phyloP scores from a whole-genome alignment of 2,329 filamentous ascomycete species.

The Xylariaceae sp. region DNA sequence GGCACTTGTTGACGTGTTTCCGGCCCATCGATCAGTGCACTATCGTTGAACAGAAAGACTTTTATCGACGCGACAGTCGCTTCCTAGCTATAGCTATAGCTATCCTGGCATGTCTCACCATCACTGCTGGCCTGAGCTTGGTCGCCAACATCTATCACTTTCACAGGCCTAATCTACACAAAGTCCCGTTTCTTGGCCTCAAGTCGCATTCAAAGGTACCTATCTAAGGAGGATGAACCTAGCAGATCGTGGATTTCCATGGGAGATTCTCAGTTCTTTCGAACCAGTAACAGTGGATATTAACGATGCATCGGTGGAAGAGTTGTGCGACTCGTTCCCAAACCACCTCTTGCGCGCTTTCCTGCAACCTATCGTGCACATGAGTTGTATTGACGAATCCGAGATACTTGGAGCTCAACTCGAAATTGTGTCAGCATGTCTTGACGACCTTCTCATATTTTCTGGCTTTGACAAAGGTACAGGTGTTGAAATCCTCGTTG shows the following conservation, averaged over 20 bases:
- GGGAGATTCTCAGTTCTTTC: constrained; percentile 24
- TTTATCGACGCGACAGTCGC: not conserved
- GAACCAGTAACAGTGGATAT: constrained; percentile 17
- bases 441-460: constrained; percentile 42
- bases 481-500: too few relatives aligned
- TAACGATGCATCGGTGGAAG: constrained; percentile 10
- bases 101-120: not conserved
- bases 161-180: not conserved
- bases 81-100: not conserved
- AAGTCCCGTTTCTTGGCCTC: not conserved
- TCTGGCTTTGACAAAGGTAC: constrained; percentile 46
- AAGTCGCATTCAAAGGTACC: not conserved
- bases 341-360: constrained; percentile 15
- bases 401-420: constrained; percentile 43
- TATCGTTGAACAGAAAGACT: not conserved
- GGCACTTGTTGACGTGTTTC: not conserved
- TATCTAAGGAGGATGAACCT: constrained; percentile 5
- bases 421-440: constrained; percentile 48
- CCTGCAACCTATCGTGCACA: constrained; percentile 39
- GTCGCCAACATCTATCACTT: not conserved
- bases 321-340: constrained; percentile 26
- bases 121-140: not conserved
- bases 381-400: constrained; percentile 39
- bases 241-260: constrained; percentile 12
- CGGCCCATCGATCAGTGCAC: not conserved